phyloP scores from a whole-genome alignment of 768 basidiomycete species.

The Chalciporus chontae region DNA sequence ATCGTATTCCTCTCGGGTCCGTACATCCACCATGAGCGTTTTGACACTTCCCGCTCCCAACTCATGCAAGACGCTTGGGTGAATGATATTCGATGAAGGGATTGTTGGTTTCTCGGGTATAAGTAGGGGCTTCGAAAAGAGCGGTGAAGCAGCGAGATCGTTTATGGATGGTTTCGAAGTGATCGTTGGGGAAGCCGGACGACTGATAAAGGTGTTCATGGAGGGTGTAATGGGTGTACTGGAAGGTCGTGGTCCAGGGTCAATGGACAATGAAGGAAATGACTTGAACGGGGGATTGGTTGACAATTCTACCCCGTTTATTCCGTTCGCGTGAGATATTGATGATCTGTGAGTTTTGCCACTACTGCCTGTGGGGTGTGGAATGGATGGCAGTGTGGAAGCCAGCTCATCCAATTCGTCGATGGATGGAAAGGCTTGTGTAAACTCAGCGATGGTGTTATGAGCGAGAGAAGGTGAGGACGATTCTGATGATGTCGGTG shows the following conservation, averaged over 20 bases:
- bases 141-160: conserved; percentile 31
- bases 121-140: conserved; percentile 29
- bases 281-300: conserved; percentile 29
- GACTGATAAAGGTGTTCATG: conserved; percentile 53
- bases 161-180: conserved; percentile 42
- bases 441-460: conserved; percentile 52
- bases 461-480: conserved; percentile 51
- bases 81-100: conserved; percentile 57
- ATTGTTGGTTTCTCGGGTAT: conserved; percentile 40
- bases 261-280: conserved; percentile 44
- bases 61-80: conserved; percentile 53
- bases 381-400: conserved; percentile 48
- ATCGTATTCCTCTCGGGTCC: conserved; percentile 76
- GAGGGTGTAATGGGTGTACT: conserved; percentile 67
- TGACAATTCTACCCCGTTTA: conserved; percentile 28
- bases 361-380: conserved; percentile 36
- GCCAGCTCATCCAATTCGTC: conserved; percentile 65
- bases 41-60: conserved; percentile 50
- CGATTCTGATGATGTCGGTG: conserved; percentile 66
- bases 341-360: conserved; percentile 7
- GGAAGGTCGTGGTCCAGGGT: conserved; percentile 55
- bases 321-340: conserved; percentile 30
- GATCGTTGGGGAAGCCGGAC: conserved; percentile 58
- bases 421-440: conserved; percentile 70
- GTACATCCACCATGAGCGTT: conserved; percentile 78